phyloP scores from a whole-genome alignment of 768 basidiomycete species.

The Termitomyces sp. region DNA sequence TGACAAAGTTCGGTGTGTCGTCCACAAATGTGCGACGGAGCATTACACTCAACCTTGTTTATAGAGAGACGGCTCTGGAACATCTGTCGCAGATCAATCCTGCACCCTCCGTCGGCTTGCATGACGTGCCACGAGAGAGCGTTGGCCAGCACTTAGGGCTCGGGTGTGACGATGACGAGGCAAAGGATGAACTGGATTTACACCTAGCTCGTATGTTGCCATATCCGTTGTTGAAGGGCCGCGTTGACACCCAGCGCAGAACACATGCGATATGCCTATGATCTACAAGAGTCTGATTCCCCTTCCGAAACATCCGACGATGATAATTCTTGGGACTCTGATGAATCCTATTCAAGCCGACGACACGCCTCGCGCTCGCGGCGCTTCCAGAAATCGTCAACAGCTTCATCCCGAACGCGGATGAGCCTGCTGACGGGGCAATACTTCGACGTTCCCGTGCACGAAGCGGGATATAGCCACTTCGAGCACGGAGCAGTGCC shows the following conservation, averaged over 20 bases:
- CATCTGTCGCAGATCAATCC: constrained; percentile 32
- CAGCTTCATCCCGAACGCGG: constrained; percentile 34
- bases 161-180: constrained; percentile 40
- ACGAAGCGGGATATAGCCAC: constrained; percentile 39
- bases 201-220: constrained; percentile 59
- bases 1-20: constrained; percentile 66
- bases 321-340: constrained; percentile 39
- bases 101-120: constrained; percentile 85
- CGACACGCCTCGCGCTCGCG: constrained; percentile 25
- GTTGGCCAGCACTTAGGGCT: constrained; percentile 60
- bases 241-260: constrained; percentile 31
- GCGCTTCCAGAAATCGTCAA: constrained; percentile 13
- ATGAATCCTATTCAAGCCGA: constrained; percentile 20
- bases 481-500: constrained; percentile 31
- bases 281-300: constrained; percentile 44
- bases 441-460: constrained; percentile 44
- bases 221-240: not conserved
- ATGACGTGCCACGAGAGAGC: constrained; percentile 72
- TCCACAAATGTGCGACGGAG: not conserved
- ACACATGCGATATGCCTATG: constrained; percentile 60
- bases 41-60: not conserved
- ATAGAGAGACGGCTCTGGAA: constrained; percentile 31
- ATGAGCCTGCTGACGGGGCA: constrained; percentile 68
- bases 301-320: constrained; percentile 42
- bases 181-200: constrained; percentile 59